Base-by-base conservation (phyloP, 2,329 filamentous ascomycete genomes). In the Sarocladium strictum region DNA sequence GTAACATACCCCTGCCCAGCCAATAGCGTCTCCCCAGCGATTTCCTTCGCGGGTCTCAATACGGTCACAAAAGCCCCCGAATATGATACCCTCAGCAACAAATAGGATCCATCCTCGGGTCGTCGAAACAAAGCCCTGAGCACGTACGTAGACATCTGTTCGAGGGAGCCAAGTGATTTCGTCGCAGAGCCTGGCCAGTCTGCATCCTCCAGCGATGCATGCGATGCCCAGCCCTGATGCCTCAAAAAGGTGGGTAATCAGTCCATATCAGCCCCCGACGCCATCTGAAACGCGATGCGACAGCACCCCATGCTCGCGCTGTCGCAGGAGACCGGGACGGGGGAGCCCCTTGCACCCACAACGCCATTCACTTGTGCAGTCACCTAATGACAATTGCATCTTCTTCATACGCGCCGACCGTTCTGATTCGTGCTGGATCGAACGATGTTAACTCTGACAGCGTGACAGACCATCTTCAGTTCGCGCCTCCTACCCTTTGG, bases 251-350 rank as follows among this genome's bases (percentile, higher is more conserved):
- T 53, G 50, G 50, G 50, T 53, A 53, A 53, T 53, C 50, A 53
- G 32, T 53, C 50, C 32, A 53, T 53, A 9, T 27, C 29, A 27
- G 23, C 21, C 50, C 50, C 50, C 50, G 32, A 53, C 32, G 33
- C 17, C 26, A 38, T 40, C 32, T 53, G 50, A 53, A 53, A 53
- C 50, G 50, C 50, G 32, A 40, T 40, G 50, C 50, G 50, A 53
- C 47, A 35, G 47, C 47, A 51, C 47, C 47, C 47, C 47, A 33
- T 38, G 50, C 50, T 38, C 35, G 17, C 35, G n/a, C 27, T 33
- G 50, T 53, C 50, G 50, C 50, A 53, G 50, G 23, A 33, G 11
- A 26, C 35, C 29, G 21, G 14, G 19, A 32, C 33, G 35, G 6
- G 35, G 33, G 32, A 41, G 19, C 51, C 50, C 33, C 15, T 37